Conservation (phyloP, 2,329 filamentous ascomycete species). For the Colletotrichum sansevieriae region DNA sequence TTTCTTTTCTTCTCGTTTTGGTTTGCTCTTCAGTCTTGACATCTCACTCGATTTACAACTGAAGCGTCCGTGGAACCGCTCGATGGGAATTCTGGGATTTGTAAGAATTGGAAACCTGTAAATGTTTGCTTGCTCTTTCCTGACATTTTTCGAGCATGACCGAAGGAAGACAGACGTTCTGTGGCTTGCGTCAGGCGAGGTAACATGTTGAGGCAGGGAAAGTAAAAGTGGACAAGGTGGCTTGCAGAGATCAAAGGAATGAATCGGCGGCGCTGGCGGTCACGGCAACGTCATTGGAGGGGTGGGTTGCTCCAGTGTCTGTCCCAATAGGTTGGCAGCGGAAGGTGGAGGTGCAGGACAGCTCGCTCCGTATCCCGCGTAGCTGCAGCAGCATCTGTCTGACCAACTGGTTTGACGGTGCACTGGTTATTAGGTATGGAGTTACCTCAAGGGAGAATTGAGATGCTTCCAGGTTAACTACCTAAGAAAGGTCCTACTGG, state of each 20-base stretch:
- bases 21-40: no score
- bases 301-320: constrained; percentile 19
- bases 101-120: no score
- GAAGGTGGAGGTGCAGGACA: constrained; percentile 4
- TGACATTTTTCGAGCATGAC: no score
- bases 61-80: no score
- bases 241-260: constrained; percentile 20
- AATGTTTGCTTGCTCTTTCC: no score
- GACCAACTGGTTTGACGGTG: not conserved
- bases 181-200: constrained; percentile 1
- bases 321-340: not conserved
- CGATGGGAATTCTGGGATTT: no score
- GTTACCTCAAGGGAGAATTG: not conserved
- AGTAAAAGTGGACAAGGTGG: constrained; percentile 5
- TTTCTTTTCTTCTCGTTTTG: no score
- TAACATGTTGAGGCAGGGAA: not conserved
- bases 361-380: not conserved
- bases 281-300: constrained; percentile 40
- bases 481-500: constrained; percentile 29
- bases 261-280: constrained; percentile 31
- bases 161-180: no score
- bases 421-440: no score
- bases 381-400: constrained; percentile 5
- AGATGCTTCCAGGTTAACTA: not conserved
- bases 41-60: no score